These are phyloP conservation scores for Verruconis gallopava DNA, from an alignment of 2,329 filamentous ascomycete genomes.

Conservation along the genomic window DNA sequence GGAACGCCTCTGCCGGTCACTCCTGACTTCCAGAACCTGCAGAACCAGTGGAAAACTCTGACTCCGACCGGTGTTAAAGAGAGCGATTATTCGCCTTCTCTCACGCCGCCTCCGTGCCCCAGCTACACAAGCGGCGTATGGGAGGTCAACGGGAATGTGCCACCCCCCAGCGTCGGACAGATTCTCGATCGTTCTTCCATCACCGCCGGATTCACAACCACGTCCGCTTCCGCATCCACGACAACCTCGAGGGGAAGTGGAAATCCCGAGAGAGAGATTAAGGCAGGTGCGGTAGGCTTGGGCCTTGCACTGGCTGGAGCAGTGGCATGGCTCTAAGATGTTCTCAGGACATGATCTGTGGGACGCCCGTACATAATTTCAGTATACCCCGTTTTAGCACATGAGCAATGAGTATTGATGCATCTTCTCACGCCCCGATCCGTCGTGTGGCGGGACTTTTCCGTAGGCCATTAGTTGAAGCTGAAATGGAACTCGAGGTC, in stretches of 20 bases:
- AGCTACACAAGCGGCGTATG: conserved; percentile 55
- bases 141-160: conserved; percentile 42
- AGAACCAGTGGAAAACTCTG: conserved; percentile 61
- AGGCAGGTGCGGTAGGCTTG: conserved; percentile 2
- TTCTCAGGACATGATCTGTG: no score
- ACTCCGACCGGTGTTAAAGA: conserved; percentile 55
- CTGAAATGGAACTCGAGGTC: no score
- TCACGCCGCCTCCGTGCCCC: conserved; percentile 56
- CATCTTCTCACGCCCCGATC: no score
- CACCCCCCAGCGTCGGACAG: conserved; percentile 13
- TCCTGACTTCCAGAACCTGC: conserved; percentile 70
- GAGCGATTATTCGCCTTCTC: conserved; percentile 50
- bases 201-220: not conserved
- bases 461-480: no score
- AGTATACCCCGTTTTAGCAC: no score
- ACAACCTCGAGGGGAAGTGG: not conserved
- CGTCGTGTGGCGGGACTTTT: no score
- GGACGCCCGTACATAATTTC: no score
- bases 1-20: conserved; percentile 60
- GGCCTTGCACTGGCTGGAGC: conserved; percentile 1
- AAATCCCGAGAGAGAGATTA: conserved; percentile 4
- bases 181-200: conserved; percentile 12
- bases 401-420: no score
- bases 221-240: conserved; percentile 2
- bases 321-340: conserved; percentile 4